Evolutionary conservation across 768 basidiomycete species (phyloP).

Genomic region (Boletus rubroflammeus): DNA sequence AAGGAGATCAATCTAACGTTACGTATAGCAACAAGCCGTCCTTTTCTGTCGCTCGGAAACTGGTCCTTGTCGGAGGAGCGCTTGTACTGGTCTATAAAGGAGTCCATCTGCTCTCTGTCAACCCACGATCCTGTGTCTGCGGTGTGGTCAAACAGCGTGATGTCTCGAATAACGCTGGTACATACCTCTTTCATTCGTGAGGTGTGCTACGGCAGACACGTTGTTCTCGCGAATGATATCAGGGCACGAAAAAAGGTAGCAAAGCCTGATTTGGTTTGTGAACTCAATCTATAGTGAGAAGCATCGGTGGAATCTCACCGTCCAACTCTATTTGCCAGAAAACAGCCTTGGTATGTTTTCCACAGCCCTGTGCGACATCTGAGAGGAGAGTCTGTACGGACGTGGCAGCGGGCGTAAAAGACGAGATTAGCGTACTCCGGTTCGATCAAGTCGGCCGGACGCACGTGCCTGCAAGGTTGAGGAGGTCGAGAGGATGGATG

Average conservation of each 20-base stretch:
- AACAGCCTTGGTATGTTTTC: not conserved
- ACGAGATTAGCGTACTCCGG: slow-evolving; percentile 43
- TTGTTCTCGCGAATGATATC: not conserved
- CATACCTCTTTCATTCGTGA: not conserved
- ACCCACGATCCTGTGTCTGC: not conserved
- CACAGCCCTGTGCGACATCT: slow-evolving; percentile 7
- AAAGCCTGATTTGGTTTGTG: not conserved
- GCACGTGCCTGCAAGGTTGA: slow-evolving; percentile 38
- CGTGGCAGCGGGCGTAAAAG: slow-evolving; percentile 28
- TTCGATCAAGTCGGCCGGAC: slow-evolving; percentile 44
- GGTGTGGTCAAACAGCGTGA: not conserved
- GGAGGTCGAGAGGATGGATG: slow-evolving; percentile 31
- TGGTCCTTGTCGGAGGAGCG: not conserved
- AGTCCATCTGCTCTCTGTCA: slow-evolving; percentile 11
- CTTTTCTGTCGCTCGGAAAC: not conserved
- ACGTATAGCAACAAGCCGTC: not conserved
- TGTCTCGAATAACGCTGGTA: not conserved
- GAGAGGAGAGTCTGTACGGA: not conserved
- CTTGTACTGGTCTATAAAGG: slow-evolving; percentile 5
- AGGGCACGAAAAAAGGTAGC: not conserved
- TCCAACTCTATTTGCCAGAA: slow-evolving; percentile 6
- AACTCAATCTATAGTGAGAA: not conserved
- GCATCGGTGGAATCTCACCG: not conserved
- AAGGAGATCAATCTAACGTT: not conserved
- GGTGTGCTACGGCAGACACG: not conserved